Conservation (phyloP, 163 green algal genomes). For the Prototheca cutis region DNA sequence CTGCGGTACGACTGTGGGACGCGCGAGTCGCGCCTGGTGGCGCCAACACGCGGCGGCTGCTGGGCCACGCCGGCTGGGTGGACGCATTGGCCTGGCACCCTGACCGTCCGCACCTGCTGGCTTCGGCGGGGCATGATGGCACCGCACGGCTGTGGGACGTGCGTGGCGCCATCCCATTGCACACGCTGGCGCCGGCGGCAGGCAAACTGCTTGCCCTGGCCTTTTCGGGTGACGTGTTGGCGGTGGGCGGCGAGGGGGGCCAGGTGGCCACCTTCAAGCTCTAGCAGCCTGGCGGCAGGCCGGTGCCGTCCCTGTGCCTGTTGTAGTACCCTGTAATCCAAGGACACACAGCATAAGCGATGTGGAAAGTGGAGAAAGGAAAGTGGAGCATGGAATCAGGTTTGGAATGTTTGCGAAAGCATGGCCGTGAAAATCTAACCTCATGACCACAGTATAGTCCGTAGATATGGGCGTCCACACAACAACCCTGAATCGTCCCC, state of each 20-base stretch:
- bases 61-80: conserved; percentile 62
- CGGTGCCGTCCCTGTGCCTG: no score
- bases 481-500: not conserved
- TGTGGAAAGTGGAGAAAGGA: no score
- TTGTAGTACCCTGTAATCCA: no score
- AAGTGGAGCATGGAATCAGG: no score
- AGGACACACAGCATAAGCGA: no score
- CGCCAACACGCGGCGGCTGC: conserved; percentile 15
- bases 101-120: conserved; percentile 48
- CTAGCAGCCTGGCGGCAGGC: no score
- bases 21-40: conserved; percentile 10
- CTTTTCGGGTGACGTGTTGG: conserved; percentile 36
- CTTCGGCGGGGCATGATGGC: conserved; percentile 46
- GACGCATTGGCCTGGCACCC: conserved; percentile 52
- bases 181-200: conserved; percentile 36
- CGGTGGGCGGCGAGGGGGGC: conserved; percentile 41
- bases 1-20: conserved; percentile 44
- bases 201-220: conserved; percentile 50
- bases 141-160: conserved; percentile 73
- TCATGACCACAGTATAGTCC: no score
- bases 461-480: no score
- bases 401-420: no score
- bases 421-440: no score
- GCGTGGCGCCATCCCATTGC: conserved; percentile 50
- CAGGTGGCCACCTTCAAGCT: not conserved